Evolutionary conservation across 225 moss, liverwort and hornwort species (phyloP), one percentile per base, ranked within the genome.

Genomic region (Lunularia cruciata): DNA sequence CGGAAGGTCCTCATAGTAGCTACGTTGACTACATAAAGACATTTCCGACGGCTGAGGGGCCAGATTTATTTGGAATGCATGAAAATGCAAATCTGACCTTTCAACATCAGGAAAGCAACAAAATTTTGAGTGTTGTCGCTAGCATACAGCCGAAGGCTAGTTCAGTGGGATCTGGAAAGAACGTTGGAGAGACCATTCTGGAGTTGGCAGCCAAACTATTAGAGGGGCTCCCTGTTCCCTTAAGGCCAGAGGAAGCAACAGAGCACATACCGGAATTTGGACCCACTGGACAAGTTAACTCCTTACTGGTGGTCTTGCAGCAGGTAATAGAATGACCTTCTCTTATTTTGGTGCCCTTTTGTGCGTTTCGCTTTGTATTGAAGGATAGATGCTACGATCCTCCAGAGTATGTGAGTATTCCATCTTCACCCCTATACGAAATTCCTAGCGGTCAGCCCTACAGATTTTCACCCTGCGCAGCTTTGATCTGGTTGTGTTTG

Each of bases 11-110:
- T 9, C 73, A 88, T 39, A 0, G 19, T 13, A 81, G 86, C 8
- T 96, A 96, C 48, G 60, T 87, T 0, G 87, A 92, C 25, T 92
- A 96, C 12, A 92, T 96, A 12, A 39, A 69, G 26, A 83, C 80
- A 0, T 74, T 96, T 25, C 95, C 95, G 2, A 90, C 77, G 0
- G 88, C 73, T 0, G 95, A 96, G 72, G 95, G 92, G 5, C 95
- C 95, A 0, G 92, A 96, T 57, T 80, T 96, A 4, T 96, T 96
- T 64, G 95, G 95, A 8, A 92, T 96, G 95, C 95, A 96, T 31
- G 92, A 92, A 60, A 96, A 96, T 71, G 95, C 92, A 0, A 83
- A 92, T 35, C 77, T 96, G 0, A 90, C 88, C 0, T 96, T 87
- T 22, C 95, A 96, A 45, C 90, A 90, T 3, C 95, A 96, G 77